Percentiles rank a stretch among this genome's conserved stretches.
Evolutionary conservation across 371 early-diverging fungal species (phyloP).

Genomic region (Phascolomyces articulosus): DNA sequence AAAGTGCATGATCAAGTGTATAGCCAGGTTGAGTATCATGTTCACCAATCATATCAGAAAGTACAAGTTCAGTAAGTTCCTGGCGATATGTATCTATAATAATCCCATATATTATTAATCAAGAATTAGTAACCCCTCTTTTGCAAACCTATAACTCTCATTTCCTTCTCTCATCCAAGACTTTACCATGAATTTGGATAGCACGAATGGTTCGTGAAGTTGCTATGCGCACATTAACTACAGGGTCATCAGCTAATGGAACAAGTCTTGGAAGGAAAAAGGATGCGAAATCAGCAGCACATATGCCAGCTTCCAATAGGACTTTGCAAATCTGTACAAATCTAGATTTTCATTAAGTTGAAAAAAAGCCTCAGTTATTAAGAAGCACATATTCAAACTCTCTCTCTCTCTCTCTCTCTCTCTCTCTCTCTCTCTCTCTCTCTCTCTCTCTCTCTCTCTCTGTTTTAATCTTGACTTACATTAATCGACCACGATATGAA

Average conservation of each 20-base stretch:
- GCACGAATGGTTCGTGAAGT: conserved; percentile 29
- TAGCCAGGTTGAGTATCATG: conserved; percentile 24
- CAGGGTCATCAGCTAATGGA: conserved; percentile 32
- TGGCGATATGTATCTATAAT: conserved; percentile 19
- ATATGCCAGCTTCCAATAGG: conserved; percentile 40
- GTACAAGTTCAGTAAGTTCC: conserved; percentile 12
- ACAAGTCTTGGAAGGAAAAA: conserved; percentile 45
- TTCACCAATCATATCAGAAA: conserved; percentile 14
- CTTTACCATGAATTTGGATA: conserved; percentile 33
- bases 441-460: too few relatives aligned
- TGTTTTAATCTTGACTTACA: conserved; percentile 24
- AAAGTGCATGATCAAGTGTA: conserved; percentile 30
- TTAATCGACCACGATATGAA: conserved; percentile 42
- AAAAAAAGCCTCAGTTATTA: too few relatives aligned
- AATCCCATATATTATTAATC: too few relatives aligned
- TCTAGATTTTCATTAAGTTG: conserved; percentile 13
- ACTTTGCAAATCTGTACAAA: conserved; percentile 46
- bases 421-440: too few relatives aligned
- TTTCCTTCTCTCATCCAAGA: too few relatives aligned
- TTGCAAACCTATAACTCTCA: too few relatives aligned
- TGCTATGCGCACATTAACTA: conserved; percentile 50
- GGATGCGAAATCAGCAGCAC: conserved; percentile 41
- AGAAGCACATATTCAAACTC: too few relatives aligned
- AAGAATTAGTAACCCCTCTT: too few relatives aligned
- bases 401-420: too few relatives aligned